Evolutionary conservation across 768 basidiomycete genomes (phyloP), one percentile per base, ranked within the genome.

Genomic region (Boletus insuetus): DNA sequence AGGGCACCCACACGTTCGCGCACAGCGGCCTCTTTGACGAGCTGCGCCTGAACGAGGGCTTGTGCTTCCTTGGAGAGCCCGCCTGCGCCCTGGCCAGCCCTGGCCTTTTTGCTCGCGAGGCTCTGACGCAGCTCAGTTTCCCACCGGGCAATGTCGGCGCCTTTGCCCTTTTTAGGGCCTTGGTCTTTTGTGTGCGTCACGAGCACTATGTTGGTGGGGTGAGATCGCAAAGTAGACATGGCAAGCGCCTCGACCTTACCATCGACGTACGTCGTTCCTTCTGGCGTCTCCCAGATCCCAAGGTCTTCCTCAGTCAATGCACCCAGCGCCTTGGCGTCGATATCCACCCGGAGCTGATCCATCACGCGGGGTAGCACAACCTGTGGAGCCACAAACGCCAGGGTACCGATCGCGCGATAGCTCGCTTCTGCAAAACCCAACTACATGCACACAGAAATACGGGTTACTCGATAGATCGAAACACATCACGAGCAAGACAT

Each of bases 41-140:
- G 34, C 14, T 35, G 34, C 34, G 34, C 34, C 34, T 35, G 34
- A 11, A 35, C 34, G 34, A 11, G 34, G 4, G 34, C 34, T 13
- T 35, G 34, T 11, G 34, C 34, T 14, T 35, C 34, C 34, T 35
- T 35, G 34, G 34, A 35, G 11, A 35, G 34, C 34, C 34, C 34
- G 2, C 34, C 34, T 11, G 34, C 34, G 13, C 14, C 31, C 38
- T 19, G 13, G 7, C 42, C 47, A 0, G 37, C 13, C 79, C 68
- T 65, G 51, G 41, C 34, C 48, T 91, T 92, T 75, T 98, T 98
- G 52, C 74, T 82, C 7, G 91, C 90, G 1, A 98, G 76, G 0
- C 87, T 84, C 61, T 90, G 86, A 11, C 94, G 83, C n/a, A 96
- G 76, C 56, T 99, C 95, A 26, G 86, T 88, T 58, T 99, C 97